Conservation (phyloP, 164 flowering plant species). For the Vitis cinerea region DNA sequence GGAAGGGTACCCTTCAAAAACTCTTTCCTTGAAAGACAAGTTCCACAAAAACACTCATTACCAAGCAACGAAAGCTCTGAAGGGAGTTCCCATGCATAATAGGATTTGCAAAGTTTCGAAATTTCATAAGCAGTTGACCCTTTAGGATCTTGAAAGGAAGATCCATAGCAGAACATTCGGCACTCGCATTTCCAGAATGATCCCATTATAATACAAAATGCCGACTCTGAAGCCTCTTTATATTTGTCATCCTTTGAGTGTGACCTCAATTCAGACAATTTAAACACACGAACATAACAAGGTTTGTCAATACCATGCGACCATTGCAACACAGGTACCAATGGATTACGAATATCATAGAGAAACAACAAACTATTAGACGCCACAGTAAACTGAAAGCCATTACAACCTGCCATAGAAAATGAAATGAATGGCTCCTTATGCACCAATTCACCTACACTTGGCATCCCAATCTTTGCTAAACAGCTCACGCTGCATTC, state of each 20-base stretch:
- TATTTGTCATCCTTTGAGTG: constrained; percentile 22
- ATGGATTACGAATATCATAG: constrained; percentile 66
- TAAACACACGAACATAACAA: constrained; percentile 38
- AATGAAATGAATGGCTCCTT: constrained; percentile 55
- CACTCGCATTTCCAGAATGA: constrained; percentile 74
- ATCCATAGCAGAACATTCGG: constrained; percentile 72
- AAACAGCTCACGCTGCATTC: constrained; percentile 35
- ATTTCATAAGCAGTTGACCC: constrained; percentile 30
- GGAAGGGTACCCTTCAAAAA: constrained; percentile 47
- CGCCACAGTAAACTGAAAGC: constrained; percentile 50
- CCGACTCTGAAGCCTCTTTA: constrained; percentile 51
- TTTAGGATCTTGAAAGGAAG: constrained; percentile 25
- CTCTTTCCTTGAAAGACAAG: constrained; percentile 54
- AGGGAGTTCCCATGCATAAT: constrained; percentile 80
- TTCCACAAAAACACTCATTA: constrained; percentile 50
- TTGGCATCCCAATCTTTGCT: constrained; percentile 40
- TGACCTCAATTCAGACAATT: constrained; percentile 62
- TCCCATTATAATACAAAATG: constrained; percentile 64
- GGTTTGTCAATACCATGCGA: constrained; percentile 58
- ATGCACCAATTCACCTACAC: constrained; percentile 10
- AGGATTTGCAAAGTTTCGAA: constrained; percentile 26
- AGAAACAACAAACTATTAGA: constrained; percentile 48
- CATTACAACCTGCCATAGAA: constrained; percentile 47
- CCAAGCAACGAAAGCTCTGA: constrained; percentile 48
- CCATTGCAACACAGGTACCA: constrained; percentile 73